Base-by-base conservation (phyloP, 192 early-diverging fungal species). In the Entomortierella chlamydospora region DNA sequence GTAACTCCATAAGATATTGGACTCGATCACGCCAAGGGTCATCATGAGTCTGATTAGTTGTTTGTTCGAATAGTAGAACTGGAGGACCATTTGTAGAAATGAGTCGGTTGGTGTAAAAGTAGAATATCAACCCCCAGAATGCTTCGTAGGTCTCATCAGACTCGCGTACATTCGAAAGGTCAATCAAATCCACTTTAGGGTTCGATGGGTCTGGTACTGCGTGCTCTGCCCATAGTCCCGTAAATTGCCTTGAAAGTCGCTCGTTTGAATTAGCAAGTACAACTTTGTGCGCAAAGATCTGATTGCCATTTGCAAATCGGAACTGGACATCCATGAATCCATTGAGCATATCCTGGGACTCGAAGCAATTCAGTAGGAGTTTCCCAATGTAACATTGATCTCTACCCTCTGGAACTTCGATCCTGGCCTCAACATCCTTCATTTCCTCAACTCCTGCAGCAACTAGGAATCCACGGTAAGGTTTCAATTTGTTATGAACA, bases 301-400 rank as follows among this genome's bases (percentile, higher is more conserved):
- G 17, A 3, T 55, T 58, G 3, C 59, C 56, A 0, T 1, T 7
- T 0, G 50, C 1, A 33, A 74, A 74, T 13, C 37, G 28, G 72
- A 74, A 74, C 20, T 49, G 47, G 1, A 74, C 43, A 42, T 74
- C 72, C 72, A 74, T 74, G 51, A 74, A 74, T 2, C 72, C 72
- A 2, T 26, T 57, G 3, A 34, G 13, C 31, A 28, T 25, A 34
- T 74, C 64, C 52, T 74, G 72, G 0, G 64, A 9, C 55, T 64
- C 64, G 9, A 64, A 74, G 20, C 54, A 41, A 37, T 67, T 61
- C 12, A 4, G 18, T 2, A 74, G 50, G 2, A 30, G 34, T 1
- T 12, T 15, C 31, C 58, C 64, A 20, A 74, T 59, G 0, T 53
- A 37, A 17, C 72, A 51, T 1, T 5, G 0, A 4, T 23, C 7